Evolutionary conservation across 208 protist species (phyloP).

Genomic region (Crithidia sp.): DNA sequence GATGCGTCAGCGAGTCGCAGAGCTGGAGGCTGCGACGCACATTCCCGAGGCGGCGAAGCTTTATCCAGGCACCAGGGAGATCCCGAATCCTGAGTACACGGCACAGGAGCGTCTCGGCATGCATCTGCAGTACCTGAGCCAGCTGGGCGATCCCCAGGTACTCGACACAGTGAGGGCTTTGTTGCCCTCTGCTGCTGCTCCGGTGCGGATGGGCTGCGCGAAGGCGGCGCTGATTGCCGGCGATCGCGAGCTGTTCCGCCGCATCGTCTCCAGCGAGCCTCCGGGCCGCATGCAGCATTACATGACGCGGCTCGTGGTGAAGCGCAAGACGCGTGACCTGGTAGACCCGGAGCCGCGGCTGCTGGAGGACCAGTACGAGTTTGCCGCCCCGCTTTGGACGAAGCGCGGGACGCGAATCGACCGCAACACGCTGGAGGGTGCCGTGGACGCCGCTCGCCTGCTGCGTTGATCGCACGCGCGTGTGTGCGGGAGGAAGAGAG

Average conservation of each 20-base stretch:
- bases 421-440: conserved; percentile 86
- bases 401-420: conserved; percentile 88
- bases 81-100: conserved; percentile 92
- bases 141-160: conserved; percentile 83
- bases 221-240: conserved; percentile 91
- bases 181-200: conserved; percentile 56
- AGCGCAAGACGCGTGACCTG: conserved; percentile 89
- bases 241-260: conserved; percentile 81
- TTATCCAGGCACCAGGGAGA: conserved; percentile 87
- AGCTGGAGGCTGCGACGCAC: conserved; percentile 55
- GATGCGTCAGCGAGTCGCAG: conserved; percentile 83
- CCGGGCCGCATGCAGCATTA: conserved; percentile 87
- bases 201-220: conserved; percentile 92
- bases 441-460: conserved; percentile 58
- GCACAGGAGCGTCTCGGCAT: conserved; percentile 84
- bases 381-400: conserved; percentile 89
- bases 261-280: conserved; percentile 87
- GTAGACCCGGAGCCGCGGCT: conserved; percentile 79
- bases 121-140: conserved; percentile 89
- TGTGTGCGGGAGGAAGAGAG: conserved; percentile 3
- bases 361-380: conserved; percentile 91
- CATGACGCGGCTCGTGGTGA: conserved; percentile 88
- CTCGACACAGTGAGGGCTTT: conserved; percentile 55
- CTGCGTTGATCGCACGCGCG: conserved; percentile 16
- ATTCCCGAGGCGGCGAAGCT: conserved; percentile 48